Evolutionary conservation across 2,329 filamentous ascomycete genomes (phyloP).

Genomic region (Epichloe uncinata): DNA sequence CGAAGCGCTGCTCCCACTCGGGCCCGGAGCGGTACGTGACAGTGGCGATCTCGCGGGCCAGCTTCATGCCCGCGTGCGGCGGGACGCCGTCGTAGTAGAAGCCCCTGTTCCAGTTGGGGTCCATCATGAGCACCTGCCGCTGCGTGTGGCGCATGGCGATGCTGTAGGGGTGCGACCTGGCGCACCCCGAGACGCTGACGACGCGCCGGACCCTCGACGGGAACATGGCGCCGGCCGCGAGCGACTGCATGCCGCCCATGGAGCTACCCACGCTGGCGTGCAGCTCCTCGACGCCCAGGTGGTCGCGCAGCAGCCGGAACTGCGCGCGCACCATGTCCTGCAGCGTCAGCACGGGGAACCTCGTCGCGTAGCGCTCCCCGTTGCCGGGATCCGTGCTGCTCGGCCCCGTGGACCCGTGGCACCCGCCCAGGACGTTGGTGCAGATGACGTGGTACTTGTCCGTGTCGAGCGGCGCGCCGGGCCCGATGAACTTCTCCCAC

Average conservation of each 20-base stretch:
- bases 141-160: slow-evolving; percentile 98
- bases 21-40: slow-evolving; percentile 94
- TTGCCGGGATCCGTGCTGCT: slow-evolving; percentile 79
- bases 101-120: slow-evolving; percentile 89
- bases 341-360: slow-evolving; percentile 90
- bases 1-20: slow-evolving; percentile 95
- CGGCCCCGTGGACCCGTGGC: slow-evolving; percentile 89
- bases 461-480: slow-evolving; percentile 73
- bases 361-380: slow-evolving; percentile 79
- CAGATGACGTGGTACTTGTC: slow-evolving; percentile 88
- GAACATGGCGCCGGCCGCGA: slow-evolving; percentile 76
- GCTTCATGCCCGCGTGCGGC: slow-evolving; percentile 93
- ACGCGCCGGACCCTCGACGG: slow-evolving; percentile 70
- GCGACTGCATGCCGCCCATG: slow-evolving; percentile 97
- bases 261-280: slow-evolving; percentile 90
- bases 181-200: slow-evolving; percentile 85
- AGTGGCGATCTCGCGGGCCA: slow-evolving; percentile 91
- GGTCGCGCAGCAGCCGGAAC: slow-evolving; percentile 67
- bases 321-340: slow-evolving; percentile 97
- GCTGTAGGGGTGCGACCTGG: slow-evolving; percentile 89
- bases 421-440: slow-evolving; percentile 92
- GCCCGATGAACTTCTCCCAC: slow-evolving; percentile 98
- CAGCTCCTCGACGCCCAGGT: slow-evolving; percentile 60
- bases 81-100: slow-evolving; percentile 86
- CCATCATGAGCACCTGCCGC: slow-evolving; percentile 97